Evolutionary conservation across 169 alveolate species (phyloP), one percentile per base, ranked within the genome.

Genomic region (Plasmodium relictum): DNA sequence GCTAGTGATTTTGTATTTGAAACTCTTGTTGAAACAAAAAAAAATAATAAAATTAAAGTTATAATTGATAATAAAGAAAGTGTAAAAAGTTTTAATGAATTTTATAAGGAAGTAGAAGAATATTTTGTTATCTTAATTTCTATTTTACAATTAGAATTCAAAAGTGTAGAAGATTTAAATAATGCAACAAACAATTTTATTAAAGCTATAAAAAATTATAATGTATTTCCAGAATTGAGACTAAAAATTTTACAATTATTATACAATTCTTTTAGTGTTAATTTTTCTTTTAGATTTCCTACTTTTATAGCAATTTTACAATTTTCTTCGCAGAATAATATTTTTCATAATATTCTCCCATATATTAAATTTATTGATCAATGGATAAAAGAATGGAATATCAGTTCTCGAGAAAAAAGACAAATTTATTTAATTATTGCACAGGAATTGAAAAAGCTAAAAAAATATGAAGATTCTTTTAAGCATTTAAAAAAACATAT

Each of bases 111-210:
- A 48, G 96, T 93, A n/a, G 96, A 93, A 70, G 96, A 93, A 88
- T 93, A 93, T 74, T 93, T 93, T 78, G 93, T 94, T n/a, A 93
- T 93, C 31, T 86, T 93, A 56, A 93, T 93, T 87, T 93, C 92
- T 20, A 91, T 93, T 89, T 78, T 93, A 41, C 96, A 93, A 88
- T 92, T 93, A 65, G 78, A 94, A 50, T 93, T 93, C 85, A 93
- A 92, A 18, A 91, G 93, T 73, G 88, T 80, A 18, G 96, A 89
- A 31, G 94, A 90, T 58, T 70, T 93, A 31, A 94, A 93, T 61
- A 91, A 91, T 93, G 96, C 96, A 12, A 94, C 94, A 3, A 88
- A 73, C 20, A 91, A 88, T 69, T 88, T 93, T 26, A 73, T 93
- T 6, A 83, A 78, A 22, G 96, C 94, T 6, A 87, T 93, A 8